Conservation (phyloP, 2,329 filamentous ascomycete genomes). For the Cryphonectria nitschkei region DNA sequence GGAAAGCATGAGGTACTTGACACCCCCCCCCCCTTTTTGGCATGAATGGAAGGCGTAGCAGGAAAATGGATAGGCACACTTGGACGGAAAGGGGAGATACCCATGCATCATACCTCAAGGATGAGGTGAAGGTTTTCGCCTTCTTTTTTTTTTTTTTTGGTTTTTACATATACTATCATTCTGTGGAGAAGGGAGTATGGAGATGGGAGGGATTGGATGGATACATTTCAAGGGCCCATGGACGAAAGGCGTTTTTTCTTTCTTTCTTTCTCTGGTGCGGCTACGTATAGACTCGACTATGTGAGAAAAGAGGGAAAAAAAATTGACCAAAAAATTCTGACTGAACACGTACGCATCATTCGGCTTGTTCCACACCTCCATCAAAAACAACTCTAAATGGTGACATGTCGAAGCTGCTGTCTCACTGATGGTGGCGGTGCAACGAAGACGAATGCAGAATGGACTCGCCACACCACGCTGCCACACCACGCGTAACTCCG, state of each 20-base stretch:
- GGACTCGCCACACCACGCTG: not conserved
- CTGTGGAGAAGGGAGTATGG: conserved; percentile 7
- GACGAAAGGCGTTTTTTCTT: not conserved
- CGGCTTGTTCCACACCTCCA: conserved; percentile 1
- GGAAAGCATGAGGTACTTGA: conserved; percentile 10
- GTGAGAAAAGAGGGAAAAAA: not conserved
- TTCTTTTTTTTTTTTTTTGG: not conserved
- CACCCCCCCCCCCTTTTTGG: conserved; percentile 12
- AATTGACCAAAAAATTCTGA: not conserved
- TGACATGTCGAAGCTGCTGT: not conserved
- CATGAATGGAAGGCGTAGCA: conserved; percentile 18
- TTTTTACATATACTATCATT: not conserved
- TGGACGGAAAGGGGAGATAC: conserved; percentile 17
- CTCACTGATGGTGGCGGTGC: not conserved
- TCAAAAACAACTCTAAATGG: not conserved
- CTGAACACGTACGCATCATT: not conserved
- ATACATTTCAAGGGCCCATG: not conserved
- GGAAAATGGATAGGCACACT: conserved; percentile 16
- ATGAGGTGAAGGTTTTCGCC: conserved; percentile 3
- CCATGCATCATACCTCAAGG: conserved; percentile 22
- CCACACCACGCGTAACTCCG: not conserved
- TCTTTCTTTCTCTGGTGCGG: not conserved
- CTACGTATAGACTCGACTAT: not conserved
- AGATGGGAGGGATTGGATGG: not conserved
- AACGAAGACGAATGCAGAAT: not conserved